These are phyloP conservation scores for Schoenoplectus tabernaemontani DNA, from an alignment of 202 grass and related monocot species.

Conservation along the genomic window DNA sequence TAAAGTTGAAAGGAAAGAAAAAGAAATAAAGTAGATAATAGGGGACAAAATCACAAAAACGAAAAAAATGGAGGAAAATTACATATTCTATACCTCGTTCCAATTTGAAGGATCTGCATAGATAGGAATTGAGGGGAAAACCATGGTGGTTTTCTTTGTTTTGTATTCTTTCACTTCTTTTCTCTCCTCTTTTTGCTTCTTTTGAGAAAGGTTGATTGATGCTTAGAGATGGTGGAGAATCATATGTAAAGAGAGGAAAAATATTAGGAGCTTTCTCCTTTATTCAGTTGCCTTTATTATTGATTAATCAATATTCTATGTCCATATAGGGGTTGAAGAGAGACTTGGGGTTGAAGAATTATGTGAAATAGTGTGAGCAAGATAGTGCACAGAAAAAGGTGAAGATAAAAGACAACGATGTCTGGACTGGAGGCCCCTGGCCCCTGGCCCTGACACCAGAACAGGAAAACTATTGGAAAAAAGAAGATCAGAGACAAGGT, in stretches of 20 bases:
- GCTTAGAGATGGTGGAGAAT: slow-evolving; percentile 51
- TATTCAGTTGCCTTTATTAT: slow-evolving; percentile 17
- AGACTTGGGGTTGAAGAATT: slow-evolving; percentile 9
- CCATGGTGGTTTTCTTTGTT: slow-evolving; percentile 42
- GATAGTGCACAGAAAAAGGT: slow-evolving; percentile 14
- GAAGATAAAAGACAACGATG: slow-evolving; percentile 5
- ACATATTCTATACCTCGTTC: slow-evolving; percentile 51
- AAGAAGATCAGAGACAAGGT: not conserved
- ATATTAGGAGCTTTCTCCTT: not conserved
- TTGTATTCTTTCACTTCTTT: slow-evolving; percentile 20
- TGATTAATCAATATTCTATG: slow-evolving; percentile 10
- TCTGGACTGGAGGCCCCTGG: not conserved
- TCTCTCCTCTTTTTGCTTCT: slow-evolving; percentile 20
- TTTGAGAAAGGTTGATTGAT: slow-evolving; percentile 32
- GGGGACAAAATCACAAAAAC: slow-evolving; percentile 6
- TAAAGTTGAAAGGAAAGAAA: slow-evolving; percentile 16
- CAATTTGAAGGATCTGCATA: slow-evolving; percentile 78
- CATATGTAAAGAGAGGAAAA: slow-evolving; percentile 4
- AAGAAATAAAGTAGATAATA: not conserved
- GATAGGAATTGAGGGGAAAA: slow-evolving; percentile 49
- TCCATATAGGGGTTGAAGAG: not conserved
- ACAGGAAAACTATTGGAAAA: not conserved
- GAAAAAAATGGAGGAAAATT: slow-evolving; percentile 31
- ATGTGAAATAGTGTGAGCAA: not conserved
- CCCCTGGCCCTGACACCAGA: not conserved